Base-by-base conservation (phyloP, 2,329 filamentous ascomycete genomes). In the Mycosphaerella sp. region DNA sequence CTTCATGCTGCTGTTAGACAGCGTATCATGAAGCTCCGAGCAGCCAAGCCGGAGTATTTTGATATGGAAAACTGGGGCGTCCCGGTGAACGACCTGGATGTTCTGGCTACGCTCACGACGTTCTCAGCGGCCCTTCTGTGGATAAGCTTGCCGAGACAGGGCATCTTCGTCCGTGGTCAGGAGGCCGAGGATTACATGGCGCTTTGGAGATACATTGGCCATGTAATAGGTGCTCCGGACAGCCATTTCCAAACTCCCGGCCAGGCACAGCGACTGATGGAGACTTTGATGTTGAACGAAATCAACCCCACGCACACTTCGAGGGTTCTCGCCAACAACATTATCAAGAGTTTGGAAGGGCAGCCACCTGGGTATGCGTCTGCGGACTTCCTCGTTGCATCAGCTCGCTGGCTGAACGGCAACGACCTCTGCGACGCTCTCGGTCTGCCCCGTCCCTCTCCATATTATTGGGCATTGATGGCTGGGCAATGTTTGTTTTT, bases 51-150 rank as follows among this genome's bases (percentile, higher is more conserved):
- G 0, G 72, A 71, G 2, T 88, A 88, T 68, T 88, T 82, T 67
- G 73, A 81, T 55, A 66, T 80, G 0, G 68, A 75, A 14, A 68
- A 74, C 34, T 78, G 73, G 63, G 85, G 85, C 2, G 72, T 85
- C 2, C 85, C 85, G 4, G 82, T 90, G 64, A 90, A 86, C 60
- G 84, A 90, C 59, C 75, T 91, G 1, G 86, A 91, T 66, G 80
- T 77, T 51, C 80, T 89, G 30, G 84, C 75, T 9, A 90, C 87
- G 1, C 83, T 90, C 54, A 75, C 74, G 32, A 81, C 80, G 1
- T 91, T 91, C 68, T 86, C 81, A 0, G 75, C 81, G 0, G 78
- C 79, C 0, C 67, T 89, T 2, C 75, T 89, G 53, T 89, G 79
- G 75, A 65, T 87, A 21, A 79, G 79, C 18, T 74, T 90, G 4